Base-by-base conservation (phyloP, 208 protist genomes). In the Novymonas esmeraldas region DNA sequence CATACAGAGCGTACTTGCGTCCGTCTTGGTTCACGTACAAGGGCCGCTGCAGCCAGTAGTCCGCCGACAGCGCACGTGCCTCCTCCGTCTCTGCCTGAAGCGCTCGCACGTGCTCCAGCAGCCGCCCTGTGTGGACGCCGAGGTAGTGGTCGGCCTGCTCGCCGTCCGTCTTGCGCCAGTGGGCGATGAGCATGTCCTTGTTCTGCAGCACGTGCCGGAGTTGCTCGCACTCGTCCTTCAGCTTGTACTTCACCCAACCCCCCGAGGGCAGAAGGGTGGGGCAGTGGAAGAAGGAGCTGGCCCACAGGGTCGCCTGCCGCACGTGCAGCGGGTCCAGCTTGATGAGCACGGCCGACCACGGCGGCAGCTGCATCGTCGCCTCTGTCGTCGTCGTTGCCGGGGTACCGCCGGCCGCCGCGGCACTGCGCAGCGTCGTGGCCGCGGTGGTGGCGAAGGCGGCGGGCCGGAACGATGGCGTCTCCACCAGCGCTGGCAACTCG, bases 241-340 rank as follows among this genome's bases (percentile, higher is more conserved):
- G 79, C 70, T 92, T 94, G 79, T 92, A 94, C 81, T 94, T 87
- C 16, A 92, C 66, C 85, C 88, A 94, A n/a, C 50, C 45, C 4
- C 82, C 81, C 0, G 54, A 70, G 4, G 60, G 61, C 0, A 90
- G 48, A 29, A 54, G 67, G 1, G 71, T 66, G 0, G 88, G 88
- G 49, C 65, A 70, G 67, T 87, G 84, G 44, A 94, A 85, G 50
- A 94, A 80, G 50, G 78, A 77, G 57, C 78, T 79, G 0, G 81
- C 85, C 85, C 88, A 94, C 76, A 94, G 70, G 13, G 74, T 67
- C 1, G 83, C 82, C 59, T 94, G 77, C 2, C 59, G 65, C 28
- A 92, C 76, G 29, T 89, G 84, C 9, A 18, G 9, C 1, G 88
- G 69, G 24, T 76, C 24, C 3, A 90, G 36, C 28, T 69, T 56